phyloP scores from a whole-genome alignment of 495 filamentous ascomycete genomes.

The Tetracladium setigerum region DNA sequence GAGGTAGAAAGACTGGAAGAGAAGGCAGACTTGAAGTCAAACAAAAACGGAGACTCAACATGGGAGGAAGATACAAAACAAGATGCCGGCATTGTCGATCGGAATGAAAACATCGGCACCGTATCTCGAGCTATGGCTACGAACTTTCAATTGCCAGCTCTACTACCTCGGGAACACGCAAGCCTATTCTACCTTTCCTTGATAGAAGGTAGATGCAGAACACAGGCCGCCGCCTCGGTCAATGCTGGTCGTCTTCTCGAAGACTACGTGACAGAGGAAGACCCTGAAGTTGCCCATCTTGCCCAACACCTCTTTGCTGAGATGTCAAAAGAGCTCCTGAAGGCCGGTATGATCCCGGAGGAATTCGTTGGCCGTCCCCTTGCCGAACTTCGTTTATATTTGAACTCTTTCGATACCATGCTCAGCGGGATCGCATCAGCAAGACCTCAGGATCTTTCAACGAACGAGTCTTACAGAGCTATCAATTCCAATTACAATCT shows the following conservation, averaged over 20 bases:
- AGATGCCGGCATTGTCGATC: neutral
- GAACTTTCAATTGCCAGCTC: slow-evolving; percentile 7
- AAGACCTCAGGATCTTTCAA: neutral
- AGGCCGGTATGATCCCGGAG: slow-evolving; percentile 16
- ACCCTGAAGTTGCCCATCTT: slow-evolving; percentile 15
- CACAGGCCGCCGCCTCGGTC: slow-evolving; percentile 13
- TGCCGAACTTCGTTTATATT: slow-evolving; percentile 10
- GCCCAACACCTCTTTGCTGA: slow-evolving; percentile 16
- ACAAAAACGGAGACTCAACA: neutral
- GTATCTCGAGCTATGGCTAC: neutral
- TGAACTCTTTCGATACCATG: slow-evolving; percentile 13
- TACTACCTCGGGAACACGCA: slow-evolving; percentile 14
- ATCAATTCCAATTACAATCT: too few relatives aligned
- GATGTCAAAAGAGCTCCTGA: slow-evolving; percentile 12
- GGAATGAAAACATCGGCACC: slow-evolving; percentile 1
- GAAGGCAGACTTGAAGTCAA: neutral
- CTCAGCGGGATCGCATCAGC: slow-evolving; percentile 12
- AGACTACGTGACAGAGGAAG: slow-evolving; percentile 9
- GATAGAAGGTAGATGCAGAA: slow-evolving; percentile 21
- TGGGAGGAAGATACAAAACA: neutral
- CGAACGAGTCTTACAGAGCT: too few relatives aligned
- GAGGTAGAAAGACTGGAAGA: neutral
- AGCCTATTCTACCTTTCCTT: slow-evolving; percentile 19
- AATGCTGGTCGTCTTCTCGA: slow-evolving; percentile 13
- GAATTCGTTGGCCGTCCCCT: slow-evolving; percentile 4